These are phyloP conservation scores for Eucalyptus melliodora DNA, from an alignment of 345 rosid species.

Conservation along the genomic window DNA sequence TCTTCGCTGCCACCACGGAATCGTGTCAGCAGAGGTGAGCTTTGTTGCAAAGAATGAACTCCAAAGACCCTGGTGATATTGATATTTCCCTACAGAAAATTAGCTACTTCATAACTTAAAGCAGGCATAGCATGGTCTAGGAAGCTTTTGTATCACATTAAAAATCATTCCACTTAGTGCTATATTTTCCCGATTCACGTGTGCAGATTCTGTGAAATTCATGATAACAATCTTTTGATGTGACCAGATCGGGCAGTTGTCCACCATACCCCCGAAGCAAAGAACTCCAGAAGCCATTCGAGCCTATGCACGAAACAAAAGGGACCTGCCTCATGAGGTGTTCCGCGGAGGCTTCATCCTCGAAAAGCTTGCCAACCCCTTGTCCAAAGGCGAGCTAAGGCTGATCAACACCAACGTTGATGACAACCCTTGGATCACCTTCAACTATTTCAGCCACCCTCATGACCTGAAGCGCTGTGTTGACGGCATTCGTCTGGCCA, in stretches of 20 bases:
- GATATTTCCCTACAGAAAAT: background rate
- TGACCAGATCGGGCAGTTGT: slow-evolving; percentile 58
- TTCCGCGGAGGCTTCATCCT: slow-evolving; percentile 92
- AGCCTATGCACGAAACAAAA: slow-evolving; percentile 43
- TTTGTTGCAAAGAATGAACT: background rate
- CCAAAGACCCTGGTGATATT: background rate
- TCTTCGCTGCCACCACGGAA: slow-evolving; percentile 72
- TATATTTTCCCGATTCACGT: background rate
- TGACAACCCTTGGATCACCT: slow-evolving; percentile 77
- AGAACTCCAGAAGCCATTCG: slow-evolving; percentile 51
- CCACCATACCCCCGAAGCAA: slow-evolving; percentile 62
- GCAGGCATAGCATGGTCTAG: background rate
- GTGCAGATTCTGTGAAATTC: background rate
- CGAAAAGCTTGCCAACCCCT: slow-evolving; percentile 65
- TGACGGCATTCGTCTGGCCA: slow-evolving; percentile 44
- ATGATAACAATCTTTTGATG: background rate
- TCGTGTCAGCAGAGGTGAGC: slow-evolving; percentile 75
- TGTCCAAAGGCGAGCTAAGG: slow-evolving; percentile 61
- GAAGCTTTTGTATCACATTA: background rate
- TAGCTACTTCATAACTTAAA: background rate
- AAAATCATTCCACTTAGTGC: background rate
- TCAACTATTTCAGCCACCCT: slow-evolving; percentile 87
- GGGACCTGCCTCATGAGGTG: slow-evolving; percentile 54
- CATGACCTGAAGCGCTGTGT: slow-evolving; percentile 66
- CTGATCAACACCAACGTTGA: slow-evolving; percentile 58